Percentiles rank a stretch among this genome's conserved stretches.
These are phyloP conservation scores for Dictyostelium firmibasis DNA, from an alignment of 78 protist genomes.

Conservation along the genomic window DNA sequence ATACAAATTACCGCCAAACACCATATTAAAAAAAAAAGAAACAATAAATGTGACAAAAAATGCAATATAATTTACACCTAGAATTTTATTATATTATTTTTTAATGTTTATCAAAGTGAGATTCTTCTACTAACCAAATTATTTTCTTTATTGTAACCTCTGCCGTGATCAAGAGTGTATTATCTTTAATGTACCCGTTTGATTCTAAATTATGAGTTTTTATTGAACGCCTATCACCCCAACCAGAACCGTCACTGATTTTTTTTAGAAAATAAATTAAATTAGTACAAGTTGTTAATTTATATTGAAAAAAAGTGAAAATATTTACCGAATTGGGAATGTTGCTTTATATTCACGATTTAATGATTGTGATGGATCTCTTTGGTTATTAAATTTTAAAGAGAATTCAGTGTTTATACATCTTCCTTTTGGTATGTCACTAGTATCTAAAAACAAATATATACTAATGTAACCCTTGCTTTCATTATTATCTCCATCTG, in stretches of 20 bases:
- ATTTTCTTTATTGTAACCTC: conserved; percentile 5
- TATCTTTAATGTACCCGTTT: conserved; percentile 68
- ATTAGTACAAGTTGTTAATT: neutral
- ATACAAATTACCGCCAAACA: too few relatives aligned
- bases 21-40: too few relatives aligned
- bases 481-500: conserved; percentile 47
- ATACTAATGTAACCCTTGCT: conserved; percentile 58
- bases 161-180: conserved; percentile 10
- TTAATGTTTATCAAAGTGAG: conserved; percentile 3
- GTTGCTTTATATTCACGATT: conserved; percentile 27
- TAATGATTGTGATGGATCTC: conserved; percentile 23
- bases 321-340: conserved; percentile 27
- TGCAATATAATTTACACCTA: too few relatives aligned
- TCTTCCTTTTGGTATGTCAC: conserved; percentile 41
- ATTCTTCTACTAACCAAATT: conserved; percentile 50
- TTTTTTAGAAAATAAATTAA: neutral
- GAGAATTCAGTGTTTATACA: conserved; percentile 13
- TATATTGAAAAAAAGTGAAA: neutral
- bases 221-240: conserved; percentile 64
- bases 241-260: conserved; percentile 25
- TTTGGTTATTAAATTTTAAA: conserved; percentile 36
- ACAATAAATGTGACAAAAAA: too few relatives aligned
- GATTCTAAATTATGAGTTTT: neutral
- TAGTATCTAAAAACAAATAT: conserved; percentile 33
- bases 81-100: too few relatives aligned